Percentiles rank a stretch among this genome's conserved stretches.
phyloP scores from a whole-genome alignment of 2,329 filamentous ascomycete genomes.

The Pseudogymnoascus sp. region DNA sequence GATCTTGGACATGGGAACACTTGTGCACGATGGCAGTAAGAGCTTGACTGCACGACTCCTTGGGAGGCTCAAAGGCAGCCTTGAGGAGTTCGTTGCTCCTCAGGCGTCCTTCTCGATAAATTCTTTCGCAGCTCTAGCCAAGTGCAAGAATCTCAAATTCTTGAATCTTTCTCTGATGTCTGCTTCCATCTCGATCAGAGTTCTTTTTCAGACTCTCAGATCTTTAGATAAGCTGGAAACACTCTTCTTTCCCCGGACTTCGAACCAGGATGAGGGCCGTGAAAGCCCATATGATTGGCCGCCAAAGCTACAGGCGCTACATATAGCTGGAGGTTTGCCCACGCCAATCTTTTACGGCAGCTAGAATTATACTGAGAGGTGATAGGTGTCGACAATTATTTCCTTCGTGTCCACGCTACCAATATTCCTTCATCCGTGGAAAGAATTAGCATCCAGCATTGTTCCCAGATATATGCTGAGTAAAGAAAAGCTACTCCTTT shows the following conservation, averaged over 20 bases:
- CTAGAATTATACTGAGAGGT: background rate
- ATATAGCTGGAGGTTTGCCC: conserved; percentile 23
- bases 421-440: conserved; percentile 18
- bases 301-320: conserved; percentile 23
- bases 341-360: background rate
- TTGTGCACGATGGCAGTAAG: conserved; percentile 26
- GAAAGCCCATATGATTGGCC: conserved; percentile 23
- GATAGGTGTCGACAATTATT: conserved; percentile 21
- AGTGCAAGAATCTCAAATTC: conserved; percentile 25
- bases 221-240: conserved; percentile 24
- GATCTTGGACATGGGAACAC: conserved; percentile 25
- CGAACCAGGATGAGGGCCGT: conserved; percentile 16
- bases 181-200: conserved; percentile 23
- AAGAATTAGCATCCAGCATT: conserved; percentile 27
- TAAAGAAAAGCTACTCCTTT: background rate
- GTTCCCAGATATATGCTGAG: conserved; percentile 19
- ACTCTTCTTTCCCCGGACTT: conserved; percentile 26
- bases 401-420: conserved; percentile 20
- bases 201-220: conserved; percentile 26
- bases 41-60: conserved; percentile 26
- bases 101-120: conserved; percentile 28
- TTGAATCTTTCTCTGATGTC: conserved; percentile 27
- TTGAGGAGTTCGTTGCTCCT: conserved; percentile 28
- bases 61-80: conserved; percentile 26
- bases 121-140: conserved; percentile 27